Conservation (phyloP, 352 stramenopile genomes). For the Globisporangium radiosum region DNA sequence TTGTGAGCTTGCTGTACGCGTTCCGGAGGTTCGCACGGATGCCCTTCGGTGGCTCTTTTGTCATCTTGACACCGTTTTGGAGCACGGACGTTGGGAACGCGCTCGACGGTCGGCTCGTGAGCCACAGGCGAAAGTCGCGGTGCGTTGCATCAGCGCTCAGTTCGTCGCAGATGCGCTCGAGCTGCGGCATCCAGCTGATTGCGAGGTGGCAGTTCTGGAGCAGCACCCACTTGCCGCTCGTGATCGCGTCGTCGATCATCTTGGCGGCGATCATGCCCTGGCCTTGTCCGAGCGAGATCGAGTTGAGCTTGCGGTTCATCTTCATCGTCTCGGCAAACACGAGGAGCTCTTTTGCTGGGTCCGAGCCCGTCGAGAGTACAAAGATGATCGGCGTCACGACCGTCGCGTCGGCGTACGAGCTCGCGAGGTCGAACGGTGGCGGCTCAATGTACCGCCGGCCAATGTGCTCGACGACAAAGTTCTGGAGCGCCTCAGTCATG, state of each 20-base stretch:
- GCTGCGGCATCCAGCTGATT: conserved; percentile 89
- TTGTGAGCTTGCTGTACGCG: conserved; percentile 89
- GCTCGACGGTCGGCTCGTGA: conserved; percentile 71
- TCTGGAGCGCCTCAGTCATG: conserved; percentile 69
- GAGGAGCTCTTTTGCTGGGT: conserved; percentile 86
- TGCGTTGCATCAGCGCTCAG: conserved; percentile 78
- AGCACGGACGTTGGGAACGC: conserved; percentile 85
- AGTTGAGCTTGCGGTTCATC: conserved; percentile 77
- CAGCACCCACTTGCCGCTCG: conserved; percentile 89
- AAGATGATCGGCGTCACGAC: conserved; percentile 89
- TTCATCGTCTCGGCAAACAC: conserved; percentile 82
- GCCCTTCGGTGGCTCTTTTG: conserved; percentile 89
- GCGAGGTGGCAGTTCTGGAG: conserved; percentile 91
- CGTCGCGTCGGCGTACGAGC: conserved; percentile 81
- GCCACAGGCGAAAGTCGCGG: conserved; percentile 92
- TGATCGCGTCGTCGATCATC: conserved; percentile 84
- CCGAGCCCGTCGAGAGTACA: conserved; percentile 84
- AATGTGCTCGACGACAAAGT: conserved; percentile 79
- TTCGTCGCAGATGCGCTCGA: conserved; percentile 90
- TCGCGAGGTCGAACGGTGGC: conserved; percentile 72
- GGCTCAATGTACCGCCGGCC: conserved; percentile 80
- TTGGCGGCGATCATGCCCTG: conserved; percentile 82
- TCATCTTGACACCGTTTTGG: conserved; percentile 93
- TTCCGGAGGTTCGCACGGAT: conserved; percentile 85
- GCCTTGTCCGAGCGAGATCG: conserved; percentile 88